phyloP scores from a whole-genome alignment of 2,329 filamentous ascomycete genomes.

The Cryphonectria nitschkei region DNA sequence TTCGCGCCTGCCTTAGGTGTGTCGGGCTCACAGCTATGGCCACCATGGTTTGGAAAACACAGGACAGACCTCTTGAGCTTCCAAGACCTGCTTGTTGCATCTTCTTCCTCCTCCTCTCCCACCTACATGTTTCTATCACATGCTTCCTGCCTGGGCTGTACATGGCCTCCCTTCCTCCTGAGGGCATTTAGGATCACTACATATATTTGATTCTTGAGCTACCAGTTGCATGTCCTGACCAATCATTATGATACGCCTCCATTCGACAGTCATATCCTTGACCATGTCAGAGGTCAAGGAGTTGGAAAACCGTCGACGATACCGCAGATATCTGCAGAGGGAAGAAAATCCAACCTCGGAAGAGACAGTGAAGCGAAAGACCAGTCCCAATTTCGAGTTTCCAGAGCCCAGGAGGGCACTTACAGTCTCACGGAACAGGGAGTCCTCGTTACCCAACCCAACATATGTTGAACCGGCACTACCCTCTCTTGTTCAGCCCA shows the following conservation, averaged over 20 bases:
- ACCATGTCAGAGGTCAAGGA: conserved; percentile 48
- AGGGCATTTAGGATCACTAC: background rate
- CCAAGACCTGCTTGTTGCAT: background rate
- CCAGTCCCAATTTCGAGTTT: conserved; percentile 12
- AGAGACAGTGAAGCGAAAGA: conserved; percentile 26
- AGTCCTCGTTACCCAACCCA: conserved; percentile 9
- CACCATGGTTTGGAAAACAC: background rate
- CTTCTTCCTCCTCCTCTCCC: background rate
- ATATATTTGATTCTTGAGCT: background rate
- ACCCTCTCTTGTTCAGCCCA: conserved; percentile 10
- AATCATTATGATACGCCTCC: conserved; percentile 46
- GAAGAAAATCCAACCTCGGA: conserved; percentile 31
- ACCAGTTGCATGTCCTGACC: background rate
- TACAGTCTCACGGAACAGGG: conserved; percentile 18
- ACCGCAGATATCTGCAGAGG: conserved; percentile 39
- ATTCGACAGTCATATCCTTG: conserved; percentile 44
- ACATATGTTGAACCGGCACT: conserved; percentile 3
- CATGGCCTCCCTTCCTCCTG: background rate
- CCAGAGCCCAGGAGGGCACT: conserved; percentile 9
- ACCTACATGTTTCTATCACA: background rate
- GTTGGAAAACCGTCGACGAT: conserved; percentile 40
- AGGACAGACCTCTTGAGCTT: background rate
- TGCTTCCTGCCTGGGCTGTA: background rate
- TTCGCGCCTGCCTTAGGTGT: background rate
- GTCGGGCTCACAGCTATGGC: background rate